Conservation (phyloP, 805 yeast species). For the Peterozyma xylosa region DNA sequence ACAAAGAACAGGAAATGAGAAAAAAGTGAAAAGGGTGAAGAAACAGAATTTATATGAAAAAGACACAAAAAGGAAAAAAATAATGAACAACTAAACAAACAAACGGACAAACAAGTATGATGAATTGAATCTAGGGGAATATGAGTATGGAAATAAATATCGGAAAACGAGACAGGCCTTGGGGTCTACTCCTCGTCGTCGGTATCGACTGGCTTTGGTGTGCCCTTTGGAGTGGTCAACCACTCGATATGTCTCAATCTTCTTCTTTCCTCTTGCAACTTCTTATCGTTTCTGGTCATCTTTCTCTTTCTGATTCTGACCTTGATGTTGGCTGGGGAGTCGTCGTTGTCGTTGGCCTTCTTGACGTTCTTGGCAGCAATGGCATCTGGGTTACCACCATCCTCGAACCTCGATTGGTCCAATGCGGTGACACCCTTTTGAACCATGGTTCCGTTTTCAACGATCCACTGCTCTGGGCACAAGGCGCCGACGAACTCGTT, state of each 20-base stretch:
- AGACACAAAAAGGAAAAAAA: background rate
- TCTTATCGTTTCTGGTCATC: constrained; percentile 94
- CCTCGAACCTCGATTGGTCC: constrained; percentile 77
- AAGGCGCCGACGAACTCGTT: constrained; percentile 94
- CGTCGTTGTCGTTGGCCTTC: constrained; percentile 58
- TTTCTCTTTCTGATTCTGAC: constrained; percentile 91
- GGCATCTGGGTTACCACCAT: constrained; percentile 49
- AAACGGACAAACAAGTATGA: background rate
- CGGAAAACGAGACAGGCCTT: background rate
- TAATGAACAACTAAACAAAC: background rate
- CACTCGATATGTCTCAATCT: constrained; percentile 90
- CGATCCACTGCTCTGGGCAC: constrained; percentile 98
- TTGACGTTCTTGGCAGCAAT: constrained; percentile 36
- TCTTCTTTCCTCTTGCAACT: constrained; percentile 85
- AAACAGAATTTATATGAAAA: background rate
- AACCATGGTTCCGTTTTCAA: constrained; percentile 84
- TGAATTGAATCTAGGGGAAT: background rate
- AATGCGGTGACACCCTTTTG: constrained; percentile 75
- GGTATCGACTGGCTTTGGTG: constrained; percentile 89
- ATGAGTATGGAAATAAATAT: background rate
- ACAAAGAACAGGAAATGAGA: too few relatives aligned
- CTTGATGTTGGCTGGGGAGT: constrained; percentile 94
- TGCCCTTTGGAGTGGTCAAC: constrained; percentile 95
- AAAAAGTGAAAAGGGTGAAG: too few relatives aligned
- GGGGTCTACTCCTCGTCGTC: constrained; percentile 72